Evolutionary conservation across 768 basidiomycete genomes (phyloP).

Genomic region (Podaxis sp.): DNA sequence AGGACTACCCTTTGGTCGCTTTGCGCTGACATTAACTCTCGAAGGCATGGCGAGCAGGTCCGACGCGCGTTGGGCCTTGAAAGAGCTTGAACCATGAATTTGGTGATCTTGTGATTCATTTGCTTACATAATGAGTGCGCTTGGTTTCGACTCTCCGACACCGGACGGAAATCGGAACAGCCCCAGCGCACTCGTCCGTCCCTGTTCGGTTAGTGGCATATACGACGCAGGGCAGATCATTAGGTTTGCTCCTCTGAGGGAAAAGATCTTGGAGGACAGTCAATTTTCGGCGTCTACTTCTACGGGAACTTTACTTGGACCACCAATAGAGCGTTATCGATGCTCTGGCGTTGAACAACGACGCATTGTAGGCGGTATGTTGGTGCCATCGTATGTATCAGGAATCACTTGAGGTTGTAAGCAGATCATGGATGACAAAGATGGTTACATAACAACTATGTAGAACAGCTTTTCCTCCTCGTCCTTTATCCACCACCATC

Average conservation of each 20-base stretch:
- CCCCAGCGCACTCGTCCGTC: not conserved
- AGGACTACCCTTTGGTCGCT: not conserved
- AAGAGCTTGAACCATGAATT: not conserved
- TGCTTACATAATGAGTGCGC: not conserved
- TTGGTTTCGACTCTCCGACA: not conserved
- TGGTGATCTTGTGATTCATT: not conserved
- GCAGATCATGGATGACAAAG: slow-evolving; percentile 34
- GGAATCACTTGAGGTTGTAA: not conserved
- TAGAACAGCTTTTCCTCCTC: slow-evolving; percentile 25
- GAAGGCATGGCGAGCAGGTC: not conserved
- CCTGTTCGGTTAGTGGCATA: not conserved
- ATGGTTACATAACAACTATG: slow-evolving; percentile 34
- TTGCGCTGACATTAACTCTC: not conserved
- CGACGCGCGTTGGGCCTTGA: not conserved
- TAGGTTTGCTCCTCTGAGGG: not conserved
- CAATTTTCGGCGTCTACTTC: not conserved
- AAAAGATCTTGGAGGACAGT: not conserved
- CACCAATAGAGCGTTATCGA: not conserved
- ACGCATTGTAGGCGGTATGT: not conserved
- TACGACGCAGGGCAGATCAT: not conserved
- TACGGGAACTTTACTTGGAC: not conserved
- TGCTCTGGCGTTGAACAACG: not conserved
- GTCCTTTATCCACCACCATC: slow-evolving; percentile 26
- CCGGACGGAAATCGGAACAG: not conserved
- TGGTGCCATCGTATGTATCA: not conserved